Conservation (phyloP, 2,329 filamentous ascomycete genomes). For the Shiraia bambusicola region DNA sequence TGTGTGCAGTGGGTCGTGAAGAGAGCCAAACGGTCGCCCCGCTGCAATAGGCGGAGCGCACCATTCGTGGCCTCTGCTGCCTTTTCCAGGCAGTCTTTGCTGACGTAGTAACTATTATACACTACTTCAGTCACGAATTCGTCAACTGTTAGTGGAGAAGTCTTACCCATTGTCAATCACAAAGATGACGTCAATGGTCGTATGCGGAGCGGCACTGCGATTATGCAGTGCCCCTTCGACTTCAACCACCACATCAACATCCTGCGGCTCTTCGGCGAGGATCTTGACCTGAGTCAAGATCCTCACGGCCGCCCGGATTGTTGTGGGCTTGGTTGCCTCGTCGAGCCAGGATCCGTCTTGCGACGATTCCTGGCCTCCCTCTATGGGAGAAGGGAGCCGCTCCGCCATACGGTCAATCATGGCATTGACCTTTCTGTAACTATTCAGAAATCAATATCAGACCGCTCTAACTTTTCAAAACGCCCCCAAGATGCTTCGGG, state of each 20-base stretch:
- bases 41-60: constrained; percentile 19
- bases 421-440: constrained; percentile 14
- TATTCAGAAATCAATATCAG: constrained; percentile 6
- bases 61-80: constrained; percentile 21
- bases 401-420: constrained; percentile 16
- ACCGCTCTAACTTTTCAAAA: neutral
- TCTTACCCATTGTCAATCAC: constrained; percentile 44
- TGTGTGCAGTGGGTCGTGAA: constrained; percentile 38
- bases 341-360: neutral
- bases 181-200: constrained; percentile 37
- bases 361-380: constrained; percentile 7
- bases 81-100: constrained; percentile 23
- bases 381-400: constrained; percentile 20
- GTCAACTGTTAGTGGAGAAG: neutral
- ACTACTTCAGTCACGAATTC: constrained; percentile 1
- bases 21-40: constrained; percentile 30
- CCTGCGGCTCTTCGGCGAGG: constrained; percentile 20
- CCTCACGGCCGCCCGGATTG: constrained; percentile 22
- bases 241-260: constrained; percentile 37
- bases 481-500: neutral
- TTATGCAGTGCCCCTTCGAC: constrained; percentile 32
- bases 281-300: constrained; percentile 24
- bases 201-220: constrained; percentile 14
- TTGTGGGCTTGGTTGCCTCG: constrained; percentile 13
- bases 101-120: constrained; percentile 34